These are phyloP conservation scores for Dichomitus squalens DNA, from an alignment of 1,284 basidiomycete genomes.

Conservation along the genomic window DNA sequence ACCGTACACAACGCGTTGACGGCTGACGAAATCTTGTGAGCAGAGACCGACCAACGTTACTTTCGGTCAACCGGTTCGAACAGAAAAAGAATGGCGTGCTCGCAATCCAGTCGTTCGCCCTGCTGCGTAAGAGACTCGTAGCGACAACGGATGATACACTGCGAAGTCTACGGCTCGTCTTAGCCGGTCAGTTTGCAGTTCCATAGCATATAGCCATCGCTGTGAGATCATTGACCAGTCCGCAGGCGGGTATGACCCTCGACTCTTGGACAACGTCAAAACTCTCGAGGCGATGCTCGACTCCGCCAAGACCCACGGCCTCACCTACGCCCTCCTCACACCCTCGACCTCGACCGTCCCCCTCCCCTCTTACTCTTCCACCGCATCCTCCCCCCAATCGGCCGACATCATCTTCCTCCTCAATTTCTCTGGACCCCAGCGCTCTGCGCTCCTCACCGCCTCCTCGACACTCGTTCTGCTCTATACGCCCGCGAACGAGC, in stretches of 20 bases:
- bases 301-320: slow-evolving; percentile 50
- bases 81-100: slow-evolving; percentile 91
- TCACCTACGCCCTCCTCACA: slow-evolving; percentile 57
- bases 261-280: slow-evolving; percentile 69
- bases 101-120: slow-evolving; percentile 81
- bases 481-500: slow-evolving; percentile 95
- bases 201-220: too few species aligned
- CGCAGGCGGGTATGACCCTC: slow-evolving; percentile 75
- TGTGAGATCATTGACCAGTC: background rate
- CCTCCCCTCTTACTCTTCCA: slow-evolving; percentile 45
- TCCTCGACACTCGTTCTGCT: slow-evolving; percentile 73
- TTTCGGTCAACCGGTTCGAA: slow-evolving; percentile 96
- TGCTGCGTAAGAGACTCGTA: slow-evolving; percentile 35
- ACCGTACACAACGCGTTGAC: background rate
- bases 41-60: slow-evolving; percentile 74
- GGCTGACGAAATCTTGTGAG: background rate
- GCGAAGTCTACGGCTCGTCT: slow-evolving; percentile 61
- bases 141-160: background rate
- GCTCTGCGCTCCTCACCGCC: slow-evolving; percentile 73
- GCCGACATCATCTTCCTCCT: slow-evolving; percentile 78
- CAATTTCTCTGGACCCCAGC: slow-evolving; percentile 83
- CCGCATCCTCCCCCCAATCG: background rate
- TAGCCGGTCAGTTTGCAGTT: slow-evolving; percentile 58
- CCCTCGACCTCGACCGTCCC: slow-evolving; percentile 40
- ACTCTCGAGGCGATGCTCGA: slow-evolving; percentile 63